phyloP scores from a whole-genome alignment of 345 rosid species.

The Sonneratia caseolaris region DNA sequence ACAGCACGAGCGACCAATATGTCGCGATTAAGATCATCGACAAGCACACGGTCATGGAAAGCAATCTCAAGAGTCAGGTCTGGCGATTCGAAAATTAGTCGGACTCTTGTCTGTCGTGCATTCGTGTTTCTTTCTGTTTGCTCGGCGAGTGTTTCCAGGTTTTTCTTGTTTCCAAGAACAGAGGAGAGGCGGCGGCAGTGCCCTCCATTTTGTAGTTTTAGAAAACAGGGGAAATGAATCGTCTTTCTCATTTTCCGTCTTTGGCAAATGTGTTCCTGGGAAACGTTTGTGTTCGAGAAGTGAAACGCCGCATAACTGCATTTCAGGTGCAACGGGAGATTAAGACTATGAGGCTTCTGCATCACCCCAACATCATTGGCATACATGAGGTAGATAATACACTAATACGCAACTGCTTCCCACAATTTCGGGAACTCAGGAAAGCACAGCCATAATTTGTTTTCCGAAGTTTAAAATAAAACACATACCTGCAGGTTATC shows the following conservation, averaged over 20 bases:
- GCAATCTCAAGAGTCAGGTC: conserved; percentile 64
- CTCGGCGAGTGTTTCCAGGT: not conserved
- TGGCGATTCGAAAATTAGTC: not conserved
- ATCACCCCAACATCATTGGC: conserved; percentile 68
- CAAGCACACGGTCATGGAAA: conserved; percentile 54
- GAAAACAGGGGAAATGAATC: no score
- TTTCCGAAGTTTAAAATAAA: not conserved
- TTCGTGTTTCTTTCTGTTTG: not conserved
- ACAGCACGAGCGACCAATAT: conserved; percentile 38
- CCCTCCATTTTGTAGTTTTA: no score
- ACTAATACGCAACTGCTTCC: not conserved
- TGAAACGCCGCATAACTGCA: not conserved
- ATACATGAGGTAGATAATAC: conserved; percentile 57
- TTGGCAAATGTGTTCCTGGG: not conserved
- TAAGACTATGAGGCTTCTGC: conserved; percentile 73
- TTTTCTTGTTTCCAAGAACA: not conserved
- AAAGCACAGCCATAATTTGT: not conserved
- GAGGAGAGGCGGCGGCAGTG: not conserved
- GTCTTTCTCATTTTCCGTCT: not conserved
- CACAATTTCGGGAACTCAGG: not conserved
- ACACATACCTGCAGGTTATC: conserved; percentile 41
- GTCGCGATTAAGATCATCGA: conserved; percentile 83
- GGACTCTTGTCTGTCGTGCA: not conserved
- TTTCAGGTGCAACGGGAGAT: conserved; percentile 71
- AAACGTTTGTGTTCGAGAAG: not conserved